Evolutionary conservation across 306 rosid genomes (phyloP).

Genomic region (Fragaria ananassa): DNA sequence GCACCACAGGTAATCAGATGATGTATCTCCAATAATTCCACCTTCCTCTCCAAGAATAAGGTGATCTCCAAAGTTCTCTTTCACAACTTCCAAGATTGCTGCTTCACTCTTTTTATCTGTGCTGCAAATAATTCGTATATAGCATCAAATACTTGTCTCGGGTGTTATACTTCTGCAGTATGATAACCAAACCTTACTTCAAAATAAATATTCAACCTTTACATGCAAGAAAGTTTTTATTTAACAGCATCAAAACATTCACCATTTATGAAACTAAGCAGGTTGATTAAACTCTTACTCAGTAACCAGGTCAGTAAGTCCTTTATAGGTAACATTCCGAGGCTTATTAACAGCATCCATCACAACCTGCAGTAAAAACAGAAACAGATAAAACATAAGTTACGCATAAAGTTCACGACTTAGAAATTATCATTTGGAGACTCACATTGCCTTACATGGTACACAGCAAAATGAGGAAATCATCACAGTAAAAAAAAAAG

Average conservation of each 20-base stretch:
- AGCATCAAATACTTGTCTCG: background rate
- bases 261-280: conserved; percentile 9
- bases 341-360: conserved; percentile 98
- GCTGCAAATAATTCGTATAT: conserved; percentile 39
- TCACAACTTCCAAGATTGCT: conserved; percentile 74
- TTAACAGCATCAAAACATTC: background rate
- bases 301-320: conserved; percentile 90
- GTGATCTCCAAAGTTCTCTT: conserved; percentile 66
- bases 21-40: conserved; percentile 79
- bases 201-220: background rate
- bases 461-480: background rate
- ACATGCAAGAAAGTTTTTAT: background rate
- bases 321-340: conserved; percentile 73
- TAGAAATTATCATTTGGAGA: background rate
- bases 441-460: background rate
- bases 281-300: conserved; percentile 66
- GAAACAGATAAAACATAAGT: conserved; percentile 8
- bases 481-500: background rate
- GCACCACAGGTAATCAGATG: conserved; percentile 98
- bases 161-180: background rate
- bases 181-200: background rate
- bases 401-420: background rate
- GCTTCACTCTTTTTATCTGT: conserved; percentile 95
- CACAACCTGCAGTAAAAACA: conserved; percentile 74
- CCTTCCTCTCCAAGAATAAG: conserved; percentile 99